A percentile compares a stretch with the other conserved stretches of the same genome.
Evolutionary conservation across 805 yeast genomes (phyloP).

Genomic region (Spathaspora boniae): DNA sequence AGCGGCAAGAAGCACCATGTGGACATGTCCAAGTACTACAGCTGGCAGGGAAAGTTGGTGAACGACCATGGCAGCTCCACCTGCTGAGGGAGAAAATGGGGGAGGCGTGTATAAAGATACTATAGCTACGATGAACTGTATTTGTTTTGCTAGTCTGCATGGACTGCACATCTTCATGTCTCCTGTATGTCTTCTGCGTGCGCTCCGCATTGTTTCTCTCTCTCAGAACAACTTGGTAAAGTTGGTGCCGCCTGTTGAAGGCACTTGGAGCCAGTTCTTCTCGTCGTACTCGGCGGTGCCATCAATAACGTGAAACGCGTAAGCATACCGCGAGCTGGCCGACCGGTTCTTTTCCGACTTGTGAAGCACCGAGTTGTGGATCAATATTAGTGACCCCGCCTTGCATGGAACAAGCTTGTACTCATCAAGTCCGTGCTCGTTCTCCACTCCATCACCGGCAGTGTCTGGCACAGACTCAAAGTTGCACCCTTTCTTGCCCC

Average conservation of each 20-base stretch:
- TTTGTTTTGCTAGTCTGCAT: too few relatives aligned
- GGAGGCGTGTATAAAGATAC: background rate
- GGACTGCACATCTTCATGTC: too few relatives aligned
- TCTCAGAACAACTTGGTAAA: conserved; percentile 46
- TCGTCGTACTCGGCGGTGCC: conserved; percentile 60
- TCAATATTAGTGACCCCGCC: conserved; percentile 69
- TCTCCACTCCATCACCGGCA: conserved; percentile 17
- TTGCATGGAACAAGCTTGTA: conserved; percentile 57
- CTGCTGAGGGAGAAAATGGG: conserved; percentile 12
- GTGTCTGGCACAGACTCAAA: conserved; percentile 47
- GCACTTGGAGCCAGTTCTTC: conserved; percentile 76
- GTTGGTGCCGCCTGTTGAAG: conserved; percentile 60
- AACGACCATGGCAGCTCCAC: conserved; percentile 20
- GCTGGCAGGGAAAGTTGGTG: conserved; percentile 53
- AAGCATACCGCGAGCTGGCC: conserved; percentile 61
- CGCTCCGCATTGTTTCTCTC: background rate
- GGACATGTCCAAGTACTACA: conserved; percentile 55
- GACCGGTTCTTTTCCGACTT: conserved; percentile 62
- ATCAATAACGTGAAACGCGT: conserved; percentile 77
- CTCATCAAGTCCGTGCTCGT: conserved; percentile 23
- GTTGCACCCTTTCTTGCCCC: conserved; percentile 52
- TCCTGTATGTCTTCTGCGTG: too few relatives aligned
- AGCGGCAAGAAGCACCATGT: conserved; percentile 53
- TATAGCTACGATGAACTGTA: too few relatives aligned
- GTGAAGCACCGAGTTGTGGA: conserved; percentile 69